Conservation (phyloP, 371 early-diverging fungal species). For the Actinomortierella wolfii region DNA sequence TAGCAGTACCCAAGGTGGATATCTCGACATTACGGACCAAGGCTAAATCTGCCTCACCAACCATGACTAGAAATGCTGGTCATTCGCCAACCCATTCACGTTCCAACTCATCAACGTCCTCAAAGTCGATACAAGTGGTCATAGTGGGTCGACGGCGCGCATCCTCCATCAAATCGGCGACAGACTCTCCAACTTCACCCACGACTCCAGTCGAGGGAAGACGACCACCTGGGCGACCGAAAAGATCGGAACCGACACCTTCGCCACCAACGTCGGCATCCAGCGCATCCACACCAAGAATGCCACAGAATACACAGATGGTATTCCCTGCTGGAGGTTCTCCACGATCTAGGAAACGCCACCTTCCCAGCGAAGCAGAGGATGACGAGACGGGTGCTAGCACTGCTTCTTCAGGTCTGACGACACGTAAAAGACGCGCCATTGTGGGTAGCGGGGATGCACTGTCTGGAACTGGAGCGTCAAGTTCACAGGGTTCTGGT, state of each 20-base stretch:
- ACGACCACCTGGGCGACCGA: constrained; percentile 18
- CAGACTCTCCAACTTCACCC: constrained; percentile 13
- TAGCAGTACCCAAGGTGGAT: neutral
- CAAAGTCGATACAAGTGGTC: neutral
- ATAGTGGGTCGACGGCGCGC: neutral
- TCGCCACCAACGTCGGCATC: constrained; percentile 9
- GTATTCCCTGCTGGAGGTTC: neutral
- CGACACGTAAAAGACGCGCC: constrained; percentile 26
- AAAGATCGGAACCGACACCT: neutral
- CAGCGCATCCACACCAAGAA: constrained; percentile 3
- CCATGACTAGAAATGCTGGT: constrained; percentile 10
- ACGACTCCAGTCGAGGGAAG: constrained; percentile 8
- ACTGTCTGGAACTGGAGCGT: no score
- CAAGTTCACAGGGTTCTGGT: neutral
- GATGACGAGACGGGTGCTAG: constrained; percentile 9
- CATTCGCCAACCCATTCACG: no score
- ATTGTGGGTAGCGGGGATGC: constrained; percentile 3
- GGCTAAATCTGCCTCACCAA: constrained; percentile 35
- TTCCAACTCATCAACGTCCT: constrained; percentile 1
- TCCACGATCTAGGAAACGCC: constrained; percentile 30
- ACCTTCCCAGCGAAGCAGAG: constrained; percentile 25
- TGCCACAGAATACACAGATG: constrained; percentile 3
- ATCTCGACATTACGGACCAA: constrained; percentile 9
- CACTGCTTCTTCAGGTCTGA: constrained; percentile 14
- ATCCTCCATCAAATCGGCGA: constrained; percentile 9